phyloP scores from a whole-genome alignment of 805 yeast species.

The Starmerella kuoi region DNA sequence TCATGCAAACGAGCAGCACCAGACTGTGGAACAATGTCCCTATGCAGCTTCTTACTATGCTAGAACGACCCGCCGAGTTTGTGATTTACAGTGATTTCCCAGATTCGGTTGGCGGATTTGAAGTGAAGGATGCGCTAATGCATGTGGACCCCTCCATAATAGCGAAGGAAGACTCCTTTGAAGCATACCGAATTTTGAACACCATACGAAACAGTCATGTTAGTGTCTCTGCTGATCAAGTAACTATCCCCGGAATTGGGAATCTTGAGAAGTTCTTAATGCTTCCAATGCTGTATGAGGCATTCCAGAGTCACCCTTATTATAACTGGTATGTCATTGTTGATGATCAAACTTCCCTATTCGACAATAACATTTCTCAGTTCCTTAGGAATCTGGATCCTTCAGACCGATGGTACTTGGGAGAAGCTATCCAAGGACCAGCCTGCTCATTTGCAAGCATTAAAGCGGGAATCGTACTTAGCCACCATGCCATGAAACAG shows the following conservation, averaged over 20 bases:
- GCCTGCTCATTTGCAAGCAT: slow-evolving; percentile 19
- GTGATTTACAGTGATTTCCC: slow-evolving; percentile 23
- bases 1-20: slow-evolving; percentile 21
- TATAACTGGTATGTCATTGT: slow-evolving; percentile 21
- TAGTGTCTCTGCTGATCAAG: no score
- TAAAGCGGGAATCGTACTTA: slow-evolving; percentile 22
- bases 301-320: slow-evolving; percentile 18
- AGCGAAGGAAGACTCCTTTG: slow-evolving; percentile 14
- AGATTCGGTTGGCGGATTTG: slow-evolving; percentile 21
- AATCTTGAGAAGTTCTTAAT: no score
- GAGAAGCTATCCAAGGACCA: slow-evolving; percentile 13
- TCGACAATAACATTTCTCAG: no score
- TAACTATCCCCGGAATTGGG: no score
- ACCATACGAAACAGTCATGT: no score
- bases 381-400: no score
- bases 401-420: slow-evolving; percentile 13
- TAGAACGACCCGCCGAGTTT: slow-evolving; percentile 20
- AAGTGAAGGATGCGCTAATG: slow-evolving; percentile 22
- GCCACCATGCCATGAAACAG: slow-evolving; percentile 13
- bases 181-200: no score
- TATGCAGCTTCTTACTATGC: slow-evolving; percentile 22
- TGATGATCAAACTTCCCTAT: slow-evolving; percentile 19
- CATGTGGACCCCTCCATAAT: slow-evolving; percentile 8
- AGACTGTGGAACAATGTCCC: slow-evolving; percentile 25
- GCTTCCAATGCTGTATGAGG: slow-evolving; percentile 24